Evolutionary conservation across 345 rosid genomes (phyloP), one percentile per base, ranked within the genome.

Genomic region (Syzygium jambos): DNA sequence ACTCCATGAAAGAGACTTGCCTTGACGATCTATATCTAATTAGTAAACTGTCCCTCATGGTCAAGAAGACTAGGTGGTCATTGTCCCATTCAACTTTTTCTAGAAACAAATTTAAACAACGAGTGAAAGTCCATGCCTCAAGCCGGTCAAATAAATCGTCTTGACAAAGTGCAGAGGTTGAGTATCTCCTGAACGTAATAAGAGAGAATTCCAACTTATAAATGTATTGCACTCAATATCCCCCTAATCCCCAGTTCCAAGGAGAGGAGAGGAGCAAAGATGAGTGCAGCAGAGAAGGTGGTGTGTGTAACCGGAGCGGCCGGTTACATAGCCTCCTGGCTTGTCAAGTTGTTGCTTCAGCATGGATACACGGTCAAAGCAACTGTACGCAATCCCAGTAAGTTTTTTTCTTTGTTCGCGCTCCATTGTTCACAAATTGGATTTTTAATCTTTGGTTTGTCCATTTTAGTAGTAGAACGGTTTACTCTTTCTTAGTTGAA

Each of bases 311-410:
- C 78, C 17, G 86, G 86, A 55, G 86, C 51, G 3, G 55, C 86
- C 14, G 86, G 86, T 19, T 85, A 52, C 88, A 86, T 88, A 27
- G 90, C 91, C 38, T 78, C 90, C 4, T 88, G 89, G 91, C 55
- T 88, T 7, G 84, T 90, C 53, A 88, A 85, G 19, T 1, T 38
- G 19, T 88, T 90, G 68, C 88, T 90, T 9, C 87, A 52, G 3
- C 49, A 34, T 41, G 90, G 88, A 8, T 90, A 90, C 57, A 52
- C 87, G 2, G 90, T 88, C 65, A 86, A 86, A 77, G 88, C 90
- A 85, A 84, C 88, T 12, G 88, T 90, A 55, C 90, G 89, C 52
- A 86, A 88, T 34, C 90, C 84, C 14, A 53, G 89, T 90, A 23
- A n/a, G 88, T 78, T 65, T 65, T 0, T 65, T 3, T 65, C 41